A percentile compares a stretch with the other conserved stretches of the same genome.
These are phyloP conservation scores for Tulasnella calospora DNA, from an alignment of 768 basidiomycete species.

Conservation along the genomic window DNA sequence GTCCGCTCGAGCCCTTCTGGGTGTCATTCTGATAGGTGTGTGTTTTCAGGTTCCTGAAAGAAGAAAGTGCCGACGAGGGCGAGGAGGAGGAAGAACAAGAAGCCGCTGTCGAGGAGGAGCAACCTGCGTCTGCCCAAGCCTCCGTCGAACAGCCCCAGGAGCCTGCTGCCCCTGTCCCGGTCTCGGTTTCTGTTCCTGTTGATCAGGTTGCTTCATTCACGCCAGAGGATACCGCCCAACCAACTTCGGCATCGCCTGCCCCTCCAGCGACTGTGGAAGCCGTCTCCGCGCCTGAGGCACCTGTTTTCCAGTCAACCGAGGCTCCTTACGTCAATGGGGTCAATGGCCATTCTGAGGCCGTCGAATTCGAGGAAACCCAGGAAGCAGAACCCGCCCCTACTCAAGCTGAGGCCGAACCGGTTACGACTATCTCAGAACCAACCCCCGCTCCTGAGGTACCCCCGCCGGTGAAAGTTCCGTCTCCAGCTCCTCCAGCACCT, in stretches of 20 bases:
- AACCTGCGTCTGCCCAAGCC: conserved; percentile 34
- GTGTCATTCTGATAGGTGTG: background rate
- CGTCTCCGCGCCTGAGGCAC: background rate
- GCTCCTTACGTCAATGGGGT: conserved; percentile 16
- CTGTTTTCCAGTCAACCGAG: background rate
- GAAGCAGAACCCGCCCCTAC: conserved; percentile 21
- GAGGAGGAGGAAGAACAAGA: conserved; percentile 51
- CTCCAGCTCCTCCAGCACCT: conserved; percentile 35
- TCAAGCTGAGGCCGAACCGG: conserved; percentile 35
- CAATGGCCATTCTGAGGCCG: conserved; percentile 6
- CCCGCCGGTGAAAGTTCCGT: conserved; percentile 34
- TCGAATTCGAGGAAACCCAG: conserved; percentile 5
- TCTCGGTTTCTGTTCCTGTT: conserved; percentile 8
- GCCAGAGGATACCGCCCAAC: conserved; percentile 3
- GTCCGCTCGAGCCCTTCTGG: background rate
- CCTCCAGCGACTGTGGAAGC: background rate
- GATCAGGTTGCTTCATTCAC: conserved; percentile 17
- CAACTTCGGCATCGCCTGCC: background rate
- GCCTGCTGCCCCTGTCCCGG: background rate
- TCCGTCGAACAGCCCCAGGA: conserved; percentile 18
- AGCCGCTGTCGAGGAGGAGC: conserved; percentile 35
- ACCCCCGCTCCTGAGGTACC: conserved; percentile 35
- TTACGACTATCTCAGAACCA: conserved; percentile 35
- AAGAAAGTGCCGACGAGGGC: conserved; percentile 79
- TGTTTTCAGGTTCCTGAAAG: conserved; percentile 74